Evolutionary conservation across 768 basidiomycete genomes (phyloP).

Genomic region (Leccinum sublutescens): DNA sequence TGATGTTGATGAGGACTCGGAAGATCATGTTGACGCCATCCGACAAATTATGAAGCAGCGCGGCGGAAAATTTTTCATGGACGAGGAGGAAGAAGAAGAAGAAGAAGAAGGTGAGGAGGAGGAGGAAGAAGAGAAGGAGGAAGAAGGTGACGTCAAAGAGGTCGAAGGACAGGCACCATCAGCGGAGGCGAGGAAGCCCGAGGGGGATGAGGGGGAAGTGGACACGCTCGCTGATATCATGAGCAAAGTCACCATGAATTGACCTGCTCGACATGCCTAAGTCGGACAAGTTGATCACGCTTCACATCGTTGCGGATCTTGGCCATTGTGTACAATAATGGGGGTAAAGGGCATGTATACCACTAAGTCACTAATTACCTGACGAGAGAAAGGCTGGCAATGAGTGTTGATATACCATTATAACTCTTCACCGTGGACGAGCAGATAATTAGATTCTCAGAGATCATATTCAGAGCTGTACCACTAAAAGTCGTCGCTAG

Average conservation of each 20-base stretch:
- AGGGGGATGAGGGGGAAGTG: conserved; percentile 39
- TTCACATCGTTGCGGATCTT: conserved; percentile 1
- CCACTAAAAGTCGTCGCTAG: background rate
- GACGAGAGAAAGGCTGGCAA: conserved; percentile 2
- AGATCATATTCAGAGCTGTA: background rate
- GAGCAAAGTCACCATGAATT: conserved; percentile 57
- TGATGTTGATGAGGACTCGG: conserved; percentile 78
- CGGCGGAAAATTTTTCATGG: conserved; percentile 62
- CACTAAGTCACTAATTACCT: conserved; percentile 16
- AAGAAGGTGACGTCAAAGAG: conserved; percentile 30
- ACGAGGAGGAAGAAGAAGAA: conserved; percentile 83
- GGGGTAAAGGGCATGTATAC: conserved; percentile 22
- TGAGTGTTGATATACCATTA: conserved; percentile 1
- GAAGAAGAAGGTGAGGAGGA: conserved; percentile 54
- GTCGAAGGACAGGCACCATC: conserved; percentile 21
- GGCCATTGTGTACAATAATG: background rate
- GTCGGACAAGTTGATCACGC: background rate
- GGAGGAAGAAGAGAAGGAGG: conserved; percentile 45
- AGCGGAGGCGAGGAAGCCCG: conserved; percentile 27
- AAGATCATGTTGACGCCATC: conserved; percentile 51
- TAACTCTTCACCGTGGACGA: background rate
- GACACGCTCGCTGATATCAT: conserved; percentile 66
- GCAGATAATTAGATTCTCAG: background rate
- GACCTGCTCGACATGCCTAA: conserved; percentile 10
- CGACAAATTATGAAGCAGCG: conserved; percentile 55